Conservation (phyloP, 2,329 filamentous ascomycete genomes). For the Diaporthe aspalathi region DNA sequence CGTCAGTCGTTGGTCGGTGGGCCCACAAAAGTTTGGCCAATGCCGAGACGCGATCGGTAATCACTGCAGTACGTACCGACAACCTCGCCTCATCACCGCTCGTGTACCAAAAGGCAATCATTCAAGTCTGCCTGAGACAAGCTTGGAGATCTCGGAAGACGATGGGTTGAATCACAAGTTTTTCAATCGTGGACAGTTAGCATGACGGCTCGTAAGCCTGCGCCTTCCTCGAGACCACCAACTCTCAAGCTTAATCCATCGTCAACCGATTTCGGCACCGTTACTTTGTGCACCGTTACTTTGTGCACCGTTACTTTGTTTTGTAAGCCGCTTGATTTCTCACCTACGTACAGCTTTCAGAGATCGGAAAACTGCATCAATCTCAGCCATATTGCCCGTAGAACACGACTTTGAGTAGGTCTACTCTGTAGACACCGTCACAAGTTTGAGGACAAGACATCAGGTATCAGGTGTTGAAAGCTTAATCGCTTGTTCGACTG, state of each 20-base stretch:
- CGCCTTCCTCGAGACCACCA: background rate
- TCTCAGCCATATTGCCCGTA: background rate
- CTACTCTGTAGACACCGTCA: no score
- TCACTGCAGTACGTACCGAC: background rate
- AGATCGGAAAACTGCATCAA: background rate
- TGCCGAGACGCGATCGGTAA: conserved; percentile 28
- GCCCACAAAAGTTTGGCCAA: conserved; percentile 31
- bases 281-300: no score
- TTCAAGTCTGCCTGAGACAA: background rate
- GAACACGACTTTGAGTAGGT: no score
- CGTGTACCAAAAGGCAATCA: background rate
- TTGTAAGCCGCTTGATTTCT: conserved; percentile 26
- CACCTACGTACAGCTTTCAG: background rate
- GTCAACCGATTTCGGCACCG: conserved; percentile 14
- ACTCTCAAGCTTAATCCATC: background rate
- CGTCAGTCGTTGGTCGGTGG: conserved; percentile 3
- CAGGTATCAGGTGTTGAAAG: no score
- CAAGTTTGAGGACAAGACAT: no score
- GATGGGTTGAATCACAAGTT: background rate
- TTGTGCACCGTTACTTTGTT: background rate
- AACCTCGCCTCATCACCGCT: background rate
- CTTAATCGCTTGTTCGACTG: no score
- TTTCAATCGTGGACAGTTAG: background rate
- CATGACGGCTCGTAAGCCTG: background rate
- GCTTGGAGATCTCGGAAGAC: background rate